phyloP scores from a whole-genome alignment of 495 filamentous ascomycete genomes.

The Opeltia flavorubescens region DNA sequence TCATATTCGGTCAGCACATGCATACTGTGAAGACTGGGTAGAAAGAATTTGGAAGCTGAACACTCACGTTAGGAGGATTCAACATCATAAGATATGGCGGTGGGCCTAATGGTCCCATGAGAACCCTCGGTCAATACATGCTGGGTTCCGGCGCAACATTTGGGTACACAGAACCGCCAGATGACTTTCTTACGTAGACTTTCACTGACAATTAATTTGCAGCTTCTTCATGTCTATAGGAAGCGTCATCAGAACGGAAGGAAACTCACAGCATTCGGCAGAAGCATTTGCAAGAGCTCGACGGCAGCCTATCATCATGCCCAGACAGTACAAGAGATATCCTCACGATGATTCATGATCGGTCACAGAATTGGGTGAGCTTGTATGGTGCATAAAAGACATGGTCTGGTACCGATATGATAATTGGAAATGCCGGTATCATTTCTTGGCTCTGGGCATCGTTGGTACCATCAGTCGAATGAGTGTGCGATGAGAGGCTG shows the following conservation, averaged over 20 bases:
- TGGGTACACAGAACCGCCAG: slow-evolving; percentile 46
- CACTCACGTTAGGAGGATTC: slow-evolving; percentile 51
- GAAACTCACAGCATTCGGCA: slow-evolving; percentile 41
- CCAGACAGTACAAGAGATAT: slow-evolving; percentile 19
- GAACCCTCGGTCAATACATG: slow-evolving; percentile 95
- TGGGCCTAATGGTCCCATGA: slow-evolving; percentile 82
- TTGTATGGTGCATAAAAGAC: too few relatives aligned
- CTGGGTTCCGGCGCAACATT: slow-evolving; percentile 91
- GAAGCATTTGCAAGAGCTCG: slow-evolving; percentile 48
- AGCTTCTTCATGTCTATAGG: slow-evolving; percentile 99
- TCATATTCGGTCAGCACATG: slow-evolving; percentile 68
- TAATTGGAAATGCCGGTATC: too few relatives aligned
- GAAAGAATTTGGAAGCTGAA: background rate
- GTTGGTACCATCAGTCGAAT: too few relatives aligned
- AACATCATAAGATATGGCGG: slow-evolving; percentile 91
- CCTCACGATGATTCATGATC: slow-evolving; percentile 19
- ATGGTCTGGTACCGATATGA: too few relatives aligned
- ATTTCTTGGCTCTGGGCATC: too few relatives aligned
- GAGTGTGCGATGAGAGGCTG: too few relatives aligned
- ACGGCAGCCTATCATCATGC: slow-evolving; percentile 48
- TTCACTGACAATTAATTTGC: background rate
- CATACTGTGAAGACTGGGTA: background rate
- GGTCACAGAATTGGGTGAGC: background rate
- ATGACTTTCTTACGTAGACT: background rate
- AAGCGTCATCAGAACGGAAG: slow-evolving; percentile 83